Evolutionary conservation across 108 stramenopile species (phyloP).

Genomic region (Epithemia pelagica): DNA sequence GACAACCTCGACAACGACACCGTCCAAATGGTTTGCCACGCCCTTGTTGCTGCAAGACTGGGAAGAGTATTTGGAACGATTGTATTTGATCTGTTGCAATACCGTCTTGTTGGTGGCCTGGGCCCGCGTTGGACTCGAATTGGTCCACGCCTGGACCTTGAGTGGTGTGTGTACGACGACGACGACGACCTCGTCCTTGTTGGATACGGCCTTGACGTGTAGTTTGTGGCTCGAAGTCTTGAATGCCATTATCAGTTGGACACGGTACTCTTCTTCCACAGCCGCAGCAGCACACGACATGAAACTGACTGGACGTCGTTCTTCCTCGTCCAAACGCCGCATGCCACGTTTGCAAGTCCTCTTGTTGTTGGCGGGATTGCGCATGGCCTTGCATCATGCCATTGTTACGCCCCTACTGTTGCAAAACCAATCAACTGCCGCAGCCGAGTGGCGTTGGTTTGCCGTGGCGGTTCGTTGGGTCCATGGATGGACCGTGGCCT

Average conservation of each 20-base stretch:
- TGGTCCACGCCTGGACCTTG: background rate
- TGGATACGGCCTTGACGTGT: background rate
- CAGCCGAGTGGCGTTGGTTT: no score
- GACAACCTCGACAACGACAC: background rate
- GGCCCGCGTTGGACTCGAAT: background rate
- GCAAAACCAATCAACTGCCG: background rate
- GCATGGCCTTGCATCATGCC: background rate
- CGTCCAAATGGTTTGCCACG: no score
- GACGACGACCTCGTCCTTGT: background rate
- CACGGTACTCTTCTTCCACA: background rate
- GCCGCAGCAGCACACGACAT: background rate
- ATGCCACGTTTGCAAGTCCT: background rate
- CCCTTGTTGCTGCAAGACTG: no score
- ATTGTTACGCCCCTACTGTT: background rate
- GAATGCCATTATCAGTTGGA: background rate
- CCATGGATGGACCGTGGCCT: background rate
- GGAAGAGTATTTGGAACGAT: background rate
- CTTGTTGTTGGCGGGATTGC: background rate
- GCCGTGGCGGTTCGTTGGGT: background rate
- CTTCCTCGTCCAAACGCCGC: background rate
- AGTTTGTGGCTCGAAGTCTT: background rate
- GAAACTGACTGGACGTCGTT: background rate
- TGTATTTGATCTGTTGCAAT: background rate
- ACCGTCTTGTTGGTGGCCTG: background rate
- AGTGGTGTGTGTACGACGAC: background rate